These are phyloP conservation scores for Phyllosticta citrichinensis DNA, from an alignment of 2,329 filamentous ascomycete species.

Conservation along the genomic window DNA sequence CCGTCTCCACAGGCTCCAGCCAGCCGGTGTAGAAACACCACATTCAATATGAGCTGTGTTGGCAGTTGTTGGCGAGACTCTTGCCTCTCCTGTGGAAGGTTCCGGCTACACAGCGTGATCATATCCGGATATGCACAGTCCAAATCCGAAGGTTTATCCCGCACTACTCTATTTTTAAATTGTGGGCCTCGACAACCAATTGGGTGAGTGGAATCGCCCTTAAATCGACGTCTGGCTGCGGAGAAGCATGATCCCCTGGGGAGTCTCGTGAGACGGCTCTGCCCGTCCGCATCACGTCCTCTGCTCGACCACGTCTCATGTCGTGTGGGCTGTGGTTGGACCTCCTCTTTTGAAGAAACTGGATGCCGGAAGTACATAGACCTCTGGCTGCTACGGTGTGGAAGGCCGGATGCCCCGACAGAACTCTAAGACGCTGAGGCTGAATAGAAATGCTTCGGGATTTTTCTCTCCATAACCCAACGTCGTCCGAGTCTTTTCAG, in stretches of 20 bases:
- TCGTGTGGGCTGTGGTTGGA: neutral
- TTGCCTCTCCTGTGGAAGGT: neutral
- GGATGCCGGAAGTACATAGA: neutral
- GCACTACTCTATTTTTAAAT: neutral
- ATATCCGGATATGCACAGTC: neutral
- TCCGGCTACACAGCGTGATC: neutral
- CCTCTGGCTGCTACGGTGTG: neutral
- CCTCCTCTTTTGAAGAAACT: neutral
- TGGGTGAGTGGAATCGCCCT: neutral
- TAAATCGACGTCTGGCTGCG: neutral
- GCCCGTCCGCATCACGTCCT: neutral
- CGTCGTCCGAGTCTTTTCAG: too few relatives aligned
- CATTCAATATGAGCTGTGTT: neutral
- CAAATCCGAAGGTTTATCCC: neutral
- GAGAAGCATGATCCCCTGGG: neutral
- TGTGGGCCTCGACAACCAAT: neutral
- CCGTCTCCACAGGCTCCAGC: neutral
- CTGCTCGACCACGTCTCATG: neutral
- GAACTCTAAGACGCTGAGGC: too few relatives aligned
- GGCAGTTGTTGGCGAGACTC: neutral
- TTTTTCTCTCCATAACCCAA: too few relatives aligned
- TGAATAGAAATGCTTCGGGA: too few relatives aligned
- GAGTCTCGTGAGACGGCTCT: neutral
- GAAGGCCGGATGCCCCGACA: too few relatives aligned
- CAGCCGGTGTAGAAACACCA: neutral